Evolutionary conservation across 805 yeast genomes (phyloP).

Genomic region (Candida railenensis): DNA sequence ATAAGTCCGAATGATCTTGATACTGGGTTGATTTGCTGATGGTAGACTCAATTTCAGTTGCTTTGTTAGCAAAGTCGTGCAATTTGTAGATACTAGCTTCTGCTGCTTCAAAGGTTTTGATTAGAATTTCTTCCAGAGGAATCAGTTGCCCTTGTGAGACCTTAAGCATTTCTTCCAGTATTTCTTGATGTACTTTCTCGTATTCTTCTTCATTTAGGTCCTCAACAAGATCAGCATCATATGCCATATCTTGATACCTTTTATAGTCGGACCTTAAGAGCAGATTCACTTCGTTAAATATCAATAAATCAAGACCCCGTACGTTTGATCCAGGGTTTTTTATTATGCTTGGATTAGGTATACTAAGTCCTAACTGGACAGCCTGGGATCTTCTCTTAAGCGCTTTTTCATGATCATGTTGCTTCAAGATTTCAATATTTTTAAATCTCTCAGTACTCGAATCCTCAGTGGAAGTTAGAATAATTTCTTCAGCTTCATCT

Average conservation of each 20-base stretch:
- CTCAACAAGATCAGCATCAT: slow-evolving; percentile 17
- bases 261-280: slow-evolving; percentile 44
- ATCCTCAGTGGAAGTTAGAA: slow-evolving; percentile 10
- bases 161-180: slow-evolving; percentile 8
- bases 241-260: slow-evolving; percentile 22
- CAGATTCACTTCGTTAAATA: slow-evolving; percentile 29
- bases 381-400: slow-evolving; percentile 45
- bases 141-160: not conserved
- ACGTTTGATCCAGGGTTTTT: not conserved
- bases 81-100: slow-evolving; percentile 15
- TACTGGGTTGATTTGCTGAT: slow-evolving; percentile 2
- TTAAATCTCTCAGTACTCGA: slow-evolving; percentile 16
- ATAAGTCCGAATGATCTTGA: slow-evolving; percentile 8
- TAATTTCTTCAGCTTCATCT: slow-evolving; percentile 19
- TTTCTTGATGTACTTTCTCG: slow-evolving; percentile 16
- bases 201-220: slow-evolving; percentile 30
- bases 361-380: slow-evolving; percentile 42
- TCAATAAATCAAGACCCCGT: slow-evolving; percentile 13
- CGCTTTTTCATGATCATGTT: slow-evolving; percentile 26
- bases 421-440: slow-evolving; percentile 20
- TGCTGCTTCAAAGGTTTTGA: slow-evolving; percentile 14
- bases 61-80: slow-evolving; percentile 13
- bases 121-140: slow-evolving; percentile 8
- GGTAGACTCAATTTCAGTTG: not conserved
- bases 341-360: slow-evolving; percentile 33